Percentiles rank a stretch among this genome's conserved stretches.
Conservation (phyloP, 2,329 filamentous ascomycete genomes). For the Sordariomycetes sp. region DNA sequence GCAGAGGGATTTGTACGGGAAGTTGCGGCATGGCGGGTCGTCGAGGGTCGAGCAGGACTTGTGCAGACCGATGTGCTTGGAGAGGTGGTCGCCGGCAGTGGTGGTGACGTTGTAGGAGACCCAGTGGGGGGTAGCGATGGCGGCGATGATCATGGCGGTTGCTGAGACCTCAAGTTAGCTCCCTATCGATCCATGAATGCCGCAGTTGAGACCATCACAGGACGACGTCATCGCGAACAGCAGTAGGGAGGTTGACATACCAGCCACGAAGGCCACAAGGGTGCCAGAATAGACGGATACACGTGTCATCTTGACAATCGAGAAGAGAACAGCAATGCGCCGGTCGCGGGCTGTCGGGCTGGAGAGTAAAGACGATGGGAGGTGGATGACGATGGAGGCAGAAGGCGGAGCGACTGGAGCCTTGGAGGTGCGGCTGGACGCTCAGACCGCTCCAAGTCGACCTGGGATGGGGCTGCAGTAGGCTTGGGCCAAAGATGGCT, state of each 20-base stretch:
- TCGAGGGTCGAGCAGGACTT: slow-evolving; percentile 66
- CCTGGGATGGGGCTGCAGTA: too few relatives aligned
- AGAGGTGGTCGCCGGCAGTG: slow-evolving; percentile 33
- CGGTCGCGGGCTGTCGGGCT: slow-evolving; percentile 2
- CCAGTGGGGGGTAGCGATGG: slow-evolving; percentile 65
- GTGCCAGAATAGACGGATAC: slow-evolving; percentile 31
- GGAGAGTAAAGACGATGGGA: slow-evolving; percentile 2
- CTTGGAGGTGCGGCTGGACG: too few relatives aligned
- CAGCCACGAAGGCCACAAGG: slow-evolving; percentile 30
- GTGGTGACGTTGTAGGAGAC: slow-evolving; percentile 51
- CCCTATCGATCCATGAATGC: neutral
- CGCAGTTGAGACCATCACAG: neutral
- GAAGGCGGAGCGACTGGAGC: too few relatives aligned
- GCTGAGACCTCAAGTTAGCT: slow-evolving; percentile 30
- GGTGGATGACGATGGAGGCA: slow-evolving; percentile 11
- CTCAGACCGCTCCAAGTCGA: too few relatives aligned
- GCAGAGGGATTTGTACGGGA: slow-evolving; percentile 23
- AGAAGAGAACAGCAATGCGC: neutral
- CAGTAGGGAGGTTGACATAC: slow-evolving; percentile 20
- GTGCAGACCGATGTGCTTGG: slow-evolving; percentile 68
- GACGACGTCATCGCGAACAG: neutral
- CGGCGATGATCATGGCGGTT: slow-evolving; percentile 60
- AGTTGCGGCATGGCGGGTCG: slow-evolving; percentile 44
- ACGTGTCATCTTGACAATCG: slow-evolving; percentile 27
- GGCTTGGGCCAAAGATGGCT: too few relatives aligned